phyloP scores from a whole-genome alignment of 2,329 filamentous ascomycete genomes.

The Alternaria triticina region DNA sequence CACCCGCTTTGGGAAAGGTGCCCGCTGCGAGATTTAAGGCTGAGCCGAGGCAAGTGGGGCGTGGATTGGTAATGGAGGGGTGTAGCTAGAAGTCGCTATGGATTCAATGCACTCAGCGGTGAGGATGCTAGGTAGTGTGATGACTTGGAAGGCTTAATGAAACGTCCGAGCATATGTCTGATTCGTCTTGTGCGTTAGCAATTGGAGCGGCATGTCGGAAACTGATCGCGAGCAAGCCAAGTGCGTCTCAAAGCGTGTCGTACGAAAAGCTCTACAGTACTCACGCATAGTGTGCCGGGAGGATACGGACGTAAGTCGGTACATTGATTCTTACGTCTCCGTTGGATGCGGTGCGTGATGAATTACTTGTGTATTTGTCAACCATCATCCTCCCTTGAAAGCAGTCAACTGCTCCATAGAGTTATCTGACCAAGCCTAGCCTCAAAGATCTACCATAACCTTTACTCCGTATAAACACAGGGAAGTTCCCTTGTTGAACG shows the following conservation, averaged over 20 bases:
- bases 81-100: neutral
- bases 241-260: neutral
- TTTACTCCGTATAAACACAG: neutral
- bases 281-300: neutral
- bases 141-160: neutral
- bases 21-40: slow-evolving; percentile 14
- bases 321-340: neutral
- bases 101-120: neutral
- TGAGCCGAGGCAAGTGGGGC: slow-evolving; percentile 37
- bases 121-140: neutral
- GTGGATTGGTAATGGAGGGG: slow-evolving; percentile 23
- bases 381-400: neutral
- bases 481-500: neutral
- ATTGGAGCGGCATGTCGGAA: neutral
- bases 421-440: neutral
- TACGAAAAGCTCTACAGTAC: neutral
- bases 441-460: neutral
- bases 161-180: neutral
- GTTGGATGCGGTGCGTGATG: neutral
- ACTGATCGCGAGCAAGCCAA: neutral
- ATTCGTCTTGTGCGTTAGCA: neutral
- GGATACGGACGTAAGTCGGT: neutral
- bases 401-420: neutral
- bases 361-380: neutral
- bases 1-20: slow-evolving; percentile 19